phyloP scores from a whole-genome alignment of 2,329 filamentous ascomycete species.

The Thyridium curvatum region DNA sequence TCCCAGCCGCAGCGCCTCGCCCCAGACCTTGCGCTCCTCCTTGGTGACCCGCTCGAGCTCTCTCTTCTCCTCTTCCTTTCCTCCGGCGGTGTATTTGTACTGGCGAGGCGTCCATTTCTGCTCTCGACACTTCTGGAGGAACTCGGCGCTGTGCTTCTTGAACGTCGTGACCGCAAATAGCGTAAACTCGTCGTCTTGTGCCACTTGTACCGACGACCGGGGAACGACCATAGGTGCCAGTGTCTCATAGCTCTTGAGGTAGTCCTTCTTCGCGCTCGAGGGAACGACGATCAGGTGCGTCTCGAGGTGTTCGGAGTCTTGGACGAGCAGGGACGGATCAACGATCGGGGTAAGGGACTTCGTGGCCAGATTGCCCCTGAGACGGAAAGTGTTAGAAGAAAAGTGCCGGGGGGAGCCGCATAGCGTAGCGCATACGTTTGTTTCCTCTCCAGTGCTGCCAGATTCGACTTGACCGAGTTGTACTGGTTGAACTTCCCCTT shows the following conservation, averaged over 20 bases:
- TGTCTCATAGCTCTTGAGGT: conserved; percentile 83
- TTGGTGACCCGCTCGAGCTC: conserved; percentile 77
- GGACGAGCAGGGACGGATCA: conserved; percentile 71
- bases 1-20: conserved; percentile 79
- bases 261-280: conserved; percentile 74
- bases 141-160: conserved; percentile 84
- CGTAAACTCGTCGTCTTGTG: conserved; percentile 82
- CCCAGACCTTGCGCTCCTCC: conserved; percentile 89
- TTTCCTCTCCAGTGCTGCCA: conserved; percentile 75
- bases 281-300: conserved; percentile 92
- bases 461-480: conserved; percentile 80
- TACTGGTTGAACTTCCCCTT: conserved; percentile 93
- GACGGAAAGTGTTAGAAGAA: neutral
- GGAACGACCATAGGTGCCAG: conserved; percentile 89
- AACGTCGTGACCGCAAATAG: conserved; percentile 88
- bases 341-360: conserved; percentile 90
- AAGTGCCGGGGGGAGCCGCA: neutral
- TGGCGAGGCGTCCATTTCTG: conserved; percentile 92
- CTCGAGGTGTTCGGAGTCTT: conserved; percentile 93
- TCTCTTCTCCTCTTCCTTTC: conserved; percentile 79
- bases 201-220: conserved; percentile 72
- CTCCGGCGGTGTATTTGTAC: conserved; percentile 87
- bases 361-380: conserved; percentile 86
- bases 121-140: conserved; percentile 86
- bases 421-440: conserved; percentile 60